Evolutionary conservation across 208 protist species (phyloP), one percentile per base, ranked within the genome.

Genomic region (Acanthamoeba royreba): DNA sequence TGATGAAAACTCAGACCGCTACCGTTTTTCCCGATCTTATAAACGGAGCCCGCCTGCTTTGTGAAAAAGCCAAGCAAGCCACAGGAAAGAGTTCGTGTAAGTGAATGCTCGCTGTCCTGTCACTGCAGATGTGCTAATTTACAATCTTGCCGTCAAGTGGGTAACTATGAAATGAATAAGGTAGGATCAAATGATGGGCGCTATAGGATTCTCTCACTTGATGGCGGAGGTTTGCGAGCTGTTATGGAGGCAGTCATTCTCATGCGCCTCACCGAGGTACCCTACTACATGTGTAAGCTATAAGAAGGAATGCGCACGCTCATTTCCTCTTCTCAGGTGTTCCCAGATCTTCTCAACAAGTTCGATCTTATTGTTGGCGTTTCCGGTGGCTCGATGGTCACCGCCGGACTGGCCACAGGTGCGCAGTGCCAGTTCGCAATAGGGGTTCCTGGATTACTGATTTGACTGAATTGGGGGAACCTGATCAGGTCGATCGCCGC

Each of bases 231-330:
- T 61, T 52, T 89, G 33, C 81, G 81, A 11, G 81, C 81, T 1
- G 53, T 89, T 17, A 89, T 89, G 81, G 81, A 89, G 28, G 81
- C 81, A 2, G 81, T 89, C 53, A 58, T 89, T 7, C 81, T 89
- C 11, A 66, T n/a, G 49, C 81, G 81, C 4, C 53, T 89, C 2
- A 66, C 38, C 2, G 72, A 79, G 69, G 69, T 45, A 79, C 66
- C 38, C 7, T 55, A 55, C 49, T 55, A 55, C 19, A 55, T 55
- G 19, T 55, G 19, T 55, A 55, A 25, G 19, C 19, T 9, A 55
- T 19, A 55, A 9, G 13, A 55, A 55, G n/a, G n/a, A n/a, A n/a
- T n/a, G n/a, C 63, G 7, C 63, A 35, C 31, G 28, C 28, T 69
- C 0, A 17, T 5, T 31, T 15, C 40, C 13, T 69, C 35, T 17